A percentile compares a stretch with the other conserved stretches of the same genome.
Evolutionary conservation across 2,329 filamentous ascomycete species (phyloP).

Genomic region (Apiospora kogelbergensis): DNA sequence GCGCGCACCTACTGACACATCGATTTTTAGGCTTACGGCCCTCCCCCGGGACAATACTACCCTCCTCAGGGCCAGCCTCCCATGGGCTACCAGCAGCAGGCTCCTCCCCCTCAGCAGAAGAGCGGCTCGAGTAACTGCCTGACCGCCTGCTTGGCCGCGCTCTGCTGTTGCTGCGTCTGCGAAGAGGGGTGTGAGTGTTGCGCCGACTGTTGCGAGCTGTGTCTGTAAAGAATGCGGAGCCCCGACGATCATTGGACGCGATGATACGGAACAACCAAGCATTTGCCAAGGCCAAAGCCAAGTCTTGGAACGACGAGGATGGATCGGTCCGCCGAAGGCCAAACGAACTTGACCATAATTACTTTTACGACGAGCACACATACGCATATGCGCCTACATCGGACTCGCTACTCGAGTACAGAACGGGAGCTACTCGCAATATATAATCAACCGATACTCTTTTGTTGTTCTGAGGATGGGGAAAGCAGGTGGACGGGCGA

Average conservation of each 20-base stretch:
- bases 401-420: neutral
- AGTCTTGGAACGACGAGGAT: neutral
- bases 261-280: neutral
- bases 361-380: neutral
- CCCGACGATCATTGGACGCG: neutral
- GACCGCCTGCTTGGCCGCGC: constrained; percentile 44
- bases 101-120: constrained; percentile 32
- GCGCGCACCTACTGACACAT: neutral
- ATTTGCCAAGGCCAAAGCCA: constrained; percentile 1
- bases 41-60: constrained; percentile 39
- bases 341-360: neutral
- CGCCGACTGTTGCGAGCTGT: constrained; percentile 16
- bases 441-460: neutral
- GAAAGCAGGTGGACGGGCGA: neutral
- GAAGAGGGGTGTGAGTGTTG: constrained; percentile 47
- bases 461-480: neutral
- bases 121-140: constrained; percentile 41
- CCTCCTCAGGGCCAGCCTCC: constrained; percentile 39
- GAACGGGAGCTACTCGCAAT: neutral
- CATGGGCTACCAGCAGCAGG: constrained; percentile 48
- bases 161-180: constrained; percentile 52
- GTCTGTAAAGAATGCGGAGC: constrained; percentile 8
- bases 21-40: constrained; percentile 37
- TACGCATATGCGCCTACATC: neutral
- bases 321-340: neutral